These are phyloP conservation scores for Penicillium expansum DNA, from an alignment of 2,329 filamentous ascomycete genomes.

Conservation along the genomic window DNA sequence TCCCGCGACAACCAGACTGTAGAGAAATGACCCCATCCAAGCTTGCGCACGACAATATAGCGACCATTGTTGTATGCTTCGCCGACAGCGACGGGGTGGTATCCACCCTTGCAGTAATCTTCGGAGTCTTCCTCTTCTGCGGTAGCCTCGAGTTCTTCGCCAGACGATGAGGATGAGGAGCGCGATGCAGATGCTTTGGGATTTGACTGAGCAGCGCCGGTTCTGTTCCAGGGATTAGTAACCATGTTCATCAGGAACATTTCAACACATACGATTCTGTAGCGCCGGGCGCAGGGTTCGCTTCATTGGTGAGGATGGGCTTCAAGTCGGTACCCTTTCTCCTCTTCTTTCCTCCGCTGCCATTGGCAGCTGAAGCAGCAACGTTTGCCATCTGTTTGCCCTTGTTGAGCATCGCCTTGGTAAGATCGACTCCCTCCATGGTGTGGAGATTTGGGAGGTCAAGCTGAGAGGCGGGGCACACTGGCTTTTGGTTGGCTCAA, in stretches of 20 bases:
- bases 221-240: slow-evolving; percentile 28
- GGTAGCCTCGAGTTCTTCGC: slow-evolving; percentile 85
- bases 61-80: slow-evolving; percentile 97
- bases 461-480: slow-evolving; percentile 27
- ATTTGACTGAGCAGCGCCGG: slow-evolving; percentile 15
- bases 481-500: slow-evolving; percentile 13
- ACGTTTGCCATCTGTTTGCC: slow-evolving; percentile 61
- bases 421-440: slow-evolving; percentile 65
- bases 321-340: slow-evolving; percentile 63
- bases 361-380: slow-evolving; percentile 49
- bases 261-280: slow-evolving; percentile 39
- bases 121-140: slow-evolving; percentile 98
- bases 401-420: slow-evolving; percentile 64
- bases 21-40: slow-evolving; percentile 99
- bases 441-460: slow-evolving; percentile 30
- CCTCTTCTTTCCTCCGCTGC: slow-evolving; percentile 62
- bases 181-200: slow-evolving; percentile 56
- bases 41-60: slow-evolving; percentile 93
- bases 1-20: slow-evolving; percentile 86
- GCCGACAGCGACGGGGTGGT: slow-evolving; percentile 90
- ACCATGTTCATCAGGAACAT: slow-evolving; percentile 10
- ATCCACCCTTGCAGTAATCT: slow-evolving; percentile 98
- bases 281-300: slow-evolving; percentile 37
- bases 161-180: slow-evolving; percentile 73
- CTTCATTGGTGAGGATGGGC: slow-evolving; percentile 65